phyloP scores from a whole-genome alignment of 2,329 filamentous ascomycete species.

The Fusarium poae region DNA sequence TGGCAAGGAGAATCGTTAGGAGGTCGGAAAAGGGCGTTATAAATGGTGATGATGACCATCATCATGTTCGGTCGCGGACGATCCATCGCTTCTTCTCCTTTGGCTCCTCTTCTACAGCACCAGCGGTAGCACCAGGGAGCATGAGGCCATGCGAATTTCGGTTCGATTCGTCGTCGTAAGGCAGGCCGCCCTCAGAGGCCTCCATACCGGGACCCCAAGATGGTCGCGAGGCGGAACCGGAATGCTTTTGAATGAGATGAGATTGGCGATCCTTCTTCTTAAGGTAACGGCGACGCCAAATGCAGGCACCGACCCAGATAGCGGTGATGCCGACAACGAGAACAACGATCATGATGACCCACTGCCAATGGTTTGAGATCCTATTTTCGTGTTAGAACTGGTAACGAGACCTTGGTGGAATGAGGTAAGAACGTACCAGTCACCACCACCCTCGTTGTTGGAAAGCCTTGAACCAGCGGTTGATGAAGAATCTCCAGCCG shows the following conservation, averaged over 20 bases:
- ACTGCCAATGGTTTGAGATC: constrained; percentile 79
- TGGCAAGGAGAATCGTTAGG: constrained; percentile 29
- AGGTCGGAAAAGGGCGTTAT: constrained; percentile 18
- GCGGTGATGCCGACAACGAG: constrained; percentile 76
- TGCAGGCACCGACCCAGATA: constrained; percentile 75
- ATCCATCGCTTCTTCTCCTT: constrained; percentile 64
- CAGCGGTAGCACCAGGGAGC: constrained; percentile 36
- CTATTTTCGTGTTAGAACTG: constrained; percentile 56
- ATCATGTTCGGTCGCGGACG: constrained; percentile 59
- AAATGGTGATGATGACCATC: not conserved
- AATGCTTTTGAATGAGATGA: constrained; percentile 55
- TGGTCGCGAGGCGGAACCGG: constrained; percentile 54
- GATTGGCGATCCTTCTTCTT: constrained; percentile 72
- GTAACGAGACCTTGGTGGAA: not conserved
- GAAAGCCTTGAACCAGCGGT: constrained; percentile 24
- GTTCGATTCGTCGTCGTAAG: constrained; percentile 49
- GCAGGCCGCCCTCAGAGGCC: constrained; percentile 45
- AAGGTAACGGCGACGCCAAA: constrained; percentile 80
- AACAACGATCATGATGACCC: constrained; percentile 85
- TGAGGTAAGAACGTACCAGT: constrained; percentile 59
- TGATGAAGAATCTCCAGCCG: constrained; percentile 19
- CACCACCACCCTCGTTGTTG: constrained; percentile 55
- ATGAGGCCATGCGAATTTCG: constrained; percentile 46
- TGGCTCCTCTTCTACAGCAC: constrained; percentile 45
- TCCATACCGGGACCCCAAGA: constrained; percentile 55